Evolutionary conservation across 2,329 filamentous ascomycete genomes (phyloP).

Genomic region (Epichloe gansuensis): DNA sequence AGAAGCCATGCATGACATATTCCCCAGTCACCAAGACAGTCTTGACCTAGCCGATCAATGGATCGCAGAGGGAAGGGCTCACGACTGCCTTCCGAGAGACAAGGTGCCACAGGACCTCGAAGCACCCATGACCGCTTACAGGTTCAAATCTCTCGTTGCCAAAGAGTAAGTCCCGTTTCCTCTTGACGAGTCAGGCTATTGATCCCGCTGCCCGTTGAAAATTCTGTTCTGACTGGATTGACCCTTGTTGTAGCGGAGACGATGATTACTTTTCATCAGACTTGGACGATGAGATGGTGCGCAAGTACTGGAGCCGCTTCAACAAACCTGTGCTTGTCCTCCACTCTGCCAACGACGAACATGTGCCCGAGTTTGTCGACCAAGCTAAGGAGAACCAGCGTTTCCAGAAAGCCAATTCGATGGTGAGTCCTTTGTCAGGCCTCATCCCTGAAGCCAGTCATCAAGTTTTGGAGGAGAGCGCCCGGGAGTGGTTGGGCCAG

Average conservation of each 20-base stretch:
- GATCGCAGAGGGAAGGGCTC: conserved; percentile 39
- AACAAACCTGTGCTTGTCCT: conserved; percentile 49
- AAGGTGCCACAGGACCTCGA: conserved; percentile 27
- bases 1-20: conserved; percentile 41
- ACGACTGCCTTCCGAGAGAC: conserved; percentile 40
- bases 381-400: conserved; percentile 41
- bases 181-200: neutral
- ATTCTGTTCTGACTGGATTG: neutral
- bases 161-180: conserved; percentile 30
- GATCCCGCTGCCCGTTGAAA: neutral
- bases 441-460: conserved; percentile 41
- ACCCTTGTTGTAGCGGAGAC: conserved; percentile 38
- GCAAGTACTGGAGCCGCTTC: conserved; percentile 52
- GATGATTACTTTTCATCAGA: conserved; percentile 87
- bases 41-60: conserved; percentile 38
- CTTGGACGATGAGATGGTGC: conserved; percentile 42
- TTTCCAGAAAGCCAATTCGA: conserved; percentile 37
- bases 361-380: conserved; percentile 44
- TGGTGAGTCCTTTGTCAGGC: conserved; percentile 38
- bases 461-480: conserved; percentile 30
- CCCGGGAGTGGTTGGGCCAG: conserved; percentile 36
- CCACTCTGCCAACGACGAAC: conserved; percentile 54
- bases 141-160: conserved; percentile 36
- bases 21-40: conserved; percentile 32
- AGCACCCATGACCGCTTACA: conserved; percentile 38